Conservation (phyloP, 805 yeast genomes). For the Candida nitratophila region DNA sequence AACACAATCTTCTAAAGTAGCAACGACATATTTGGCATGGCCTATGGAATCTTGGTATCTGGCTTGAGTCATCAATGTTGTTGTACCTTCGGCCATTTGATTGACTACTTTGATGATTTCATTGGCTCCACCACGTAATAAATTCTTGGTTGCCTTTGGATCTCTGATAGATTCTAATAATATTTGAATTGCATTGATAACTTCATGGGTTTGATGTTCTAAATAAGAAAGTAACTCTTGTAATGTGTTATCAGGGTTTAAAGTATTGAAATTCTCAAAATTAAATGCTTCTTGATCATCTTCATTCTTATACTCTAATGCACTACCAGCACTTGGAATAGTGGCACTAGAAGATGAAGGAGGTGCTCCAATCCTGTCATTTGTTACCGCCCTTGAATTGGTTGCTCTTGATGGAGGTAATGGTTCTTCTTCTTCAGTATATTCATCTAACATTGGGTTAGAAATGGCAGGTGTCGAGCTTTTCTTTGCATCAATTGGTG, state of each 20-base stretch:
- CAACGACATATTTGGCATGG: constrained; percentile 88
- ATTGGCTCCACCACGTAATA: constrained; percentile 60
- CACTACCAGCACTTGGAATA: constrained; percentile 18
- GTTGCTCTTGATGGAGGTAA: neutral
- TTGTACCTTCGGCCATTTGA: constrained; percentile 87
- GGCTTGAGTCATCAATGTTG: constrained; percentile 80
- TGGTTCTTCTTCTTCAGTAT: neutral
- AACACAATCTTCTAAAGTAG: constrained; percentile 77
- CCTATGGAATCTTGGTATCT: constrained; percentile 79
- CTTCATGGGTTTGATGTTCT: constrained; percentile 91
- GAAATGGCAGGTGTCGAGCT: constrained; percentile 2
- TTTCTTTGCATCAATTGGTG: too few relatives aligned
- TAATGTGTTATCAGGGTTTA: constrained; percentile 83
- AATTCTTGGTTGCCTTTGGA: constrained; percentile 70
- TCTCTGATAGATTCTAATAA: constrained; percentile 69
- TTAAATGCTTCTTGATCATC: constrained; percentile 37
- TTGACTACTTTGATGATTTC: constrained; percentile 75
- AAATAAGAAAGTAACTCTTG: constrained; percentile 76
- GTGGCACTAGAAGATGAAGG: neutral
- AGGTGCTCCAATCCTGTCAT: neutral
- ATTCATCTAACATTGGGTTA: constrained; percentile 3
- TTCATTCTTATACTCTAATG: constrained; percentile 5
- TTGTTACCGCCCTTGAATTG: neutral
- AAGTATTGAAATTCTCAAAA: constrained; percentile 69
- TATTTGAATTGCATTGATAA: constrained; percentile 82